A percentile compares a stretch with the other conserved stretches of the same genome.
Conservation (phyloP, 257 asterid species). For the Salvia splendens region DNA sequence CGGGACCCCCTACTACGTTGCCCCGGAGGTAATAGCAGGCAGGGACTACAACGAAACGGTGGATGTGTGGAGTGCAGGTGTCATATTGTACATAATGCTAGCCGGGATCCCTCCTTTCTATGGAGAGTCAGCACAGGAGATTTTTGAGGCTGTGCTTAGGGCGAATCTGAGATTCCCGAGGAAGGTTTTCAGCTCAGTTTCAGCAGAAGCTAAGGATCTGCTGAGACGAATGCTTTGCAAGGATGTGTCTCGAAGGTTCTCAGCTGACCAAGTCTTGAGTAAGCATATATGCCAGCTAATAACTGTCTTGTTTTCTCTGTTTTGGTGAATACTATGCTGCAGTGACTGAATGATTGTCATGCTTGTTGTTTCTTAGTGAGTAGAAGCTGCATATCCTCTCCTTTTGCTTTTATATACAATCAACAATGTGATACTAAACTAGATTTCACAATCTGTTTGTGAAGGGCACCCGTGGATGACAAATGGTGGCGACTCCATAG, state of each 20-base stretch:
- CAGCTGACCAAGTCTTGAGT: conserved; percentile 62
- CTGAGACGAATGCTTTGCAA: conserved; percentile 56
- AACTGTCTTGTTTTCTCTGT: neutral
- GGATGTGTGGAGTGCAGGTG: conserved; percentile 69
- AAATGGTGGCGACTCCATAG: conserved; percentile 35
- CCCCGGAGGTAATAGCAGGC: conserved; percentile 57
- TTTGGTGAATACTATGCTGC: conserved; percentile 9
- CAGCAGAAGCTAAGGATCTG: conserved; percentile 58
- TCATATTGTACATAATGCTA: conserved; percentile 55
- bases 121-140: conserved; percentile 53
- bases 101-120: conserved; percentile 59
- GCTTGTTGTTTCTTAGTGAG: too few relatives aligned
- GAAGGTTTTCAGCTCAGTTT: conserved; percentile 44
- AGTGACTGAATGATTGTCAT: neutral
- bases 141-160: conserved; percentile 49
- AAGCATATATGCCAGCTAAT: conserved; percentile 29
- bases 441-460: neutral
- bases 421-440: neutral
- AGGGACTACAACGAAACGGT: conserved; percentile 52
- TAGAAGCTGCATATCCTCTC: neutral
- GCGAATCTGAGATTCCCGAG: conserved; percentile 60
- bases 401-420: neutral
- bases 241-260: conserved; percentile 49
- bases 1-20: conserved; percentile 63
- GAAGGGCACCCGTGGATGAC: conserved; percentile 77